Conservation (phyloP, 805 yeast species). For the Ogataea nakhonphanomensis region DNA sequence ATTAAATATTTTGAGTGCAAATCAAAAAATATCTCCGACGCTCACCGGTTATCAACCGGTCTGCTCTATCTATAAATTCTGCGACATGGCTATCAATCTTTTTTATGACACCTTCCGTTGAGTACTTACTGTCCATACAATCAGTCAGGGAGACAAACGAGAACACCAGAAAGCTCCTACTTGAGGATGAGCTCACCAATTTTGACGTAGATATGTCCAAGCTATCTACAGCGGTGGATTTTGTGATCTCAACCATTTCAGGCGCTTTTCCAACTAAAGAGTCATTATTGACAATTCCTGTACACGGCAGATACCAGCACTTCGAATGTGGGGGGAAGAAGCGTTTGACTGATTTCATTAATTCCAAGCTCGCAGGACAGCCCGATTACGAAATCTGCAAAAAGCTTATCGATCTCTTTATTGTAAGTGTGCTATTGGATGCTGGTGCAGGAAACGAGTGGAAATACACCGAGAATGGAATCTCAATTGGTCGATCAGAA, state of each 20-base stretch:
- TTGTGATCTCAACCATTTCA: constrained; percentile 42
- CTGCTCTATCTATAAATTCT: constrained; percentile 4
- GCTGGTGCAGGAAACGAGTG: constrained; percentile 68
- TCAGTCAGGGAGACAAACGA: constrained; percentile 54
- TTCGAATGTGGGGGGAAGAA: constrained; percentile 48
- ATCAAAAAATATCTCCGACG: constrained; percentile 16
- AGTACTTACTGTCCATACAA: constrained; percentile 44
- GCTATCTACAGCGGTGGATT: constrained; percentile 42
- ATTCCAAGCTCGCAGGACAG: constrained; percentile 32
- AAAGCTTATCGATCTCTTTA: constrained; percentile 53
- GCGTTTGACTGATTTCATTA: constrained; percentile 43
- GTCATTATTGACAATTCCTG: constrained; percentile 46
- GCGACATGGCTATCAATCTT: background rate
- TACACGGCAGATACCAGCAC: constrained; percentile 69
- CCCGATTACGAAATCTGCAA: constrained; percentile 44
- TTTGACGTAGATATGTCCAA: constrained; percentile 44
- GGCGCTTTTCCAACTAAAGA: constrained; percentile 43
- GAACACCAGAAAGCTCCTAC: constrained; percentile 40
- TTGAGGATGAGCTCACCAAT: constrained; percentile 36
- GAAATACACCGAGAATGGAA: constrained; percentile 43
- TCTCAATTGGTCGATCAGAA: constrained; percentile 46
- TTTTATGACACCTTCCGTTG: constrained; percentile 5
- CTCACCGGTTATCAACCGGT: constrained; percentile 13
- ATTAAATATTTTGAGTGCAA: background rate
- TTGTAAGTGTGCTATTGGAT: constrained; percentile 59